These are phyloP conservation scores for Eutrema salsugineum DNA, from an alignment of 441 rosid genomes.

Conservation along the genomic window DNA sequence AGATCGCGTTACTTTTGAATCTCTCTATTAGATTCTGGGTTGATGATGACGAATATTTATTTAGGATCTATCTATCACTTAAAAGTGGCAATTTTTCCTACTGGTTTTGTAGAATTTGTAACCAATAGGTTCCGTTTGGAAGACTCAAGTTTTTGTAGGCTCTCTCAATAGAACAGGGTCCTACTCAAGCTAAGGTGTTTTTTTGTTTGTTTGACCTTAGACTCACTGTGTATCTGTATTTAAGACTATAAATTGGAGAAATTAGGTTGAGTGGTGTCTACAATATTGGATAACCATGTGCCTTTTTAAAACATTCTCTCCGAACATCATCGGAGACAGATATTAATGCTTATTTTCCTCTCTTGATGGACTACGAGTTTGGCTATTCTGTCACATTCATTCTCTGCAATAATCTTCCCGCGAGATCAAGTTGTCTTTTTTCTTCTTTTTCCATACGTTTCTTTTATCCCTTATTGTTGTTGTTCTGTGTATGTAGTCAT, in stretches of 20 bases:
- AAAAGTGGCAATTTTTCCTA: background rate
- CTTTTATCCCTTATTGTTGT: background rate
- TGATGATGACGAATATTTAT: slow-evolving; percentile 18
- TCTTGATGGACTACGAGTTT: slow-evolving; percentile 28
- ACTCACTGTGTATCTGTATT: background rate
- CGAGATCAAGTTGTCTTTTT: background rate
- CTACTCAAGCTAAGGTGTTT: background rate
- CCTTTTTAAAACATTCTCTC: slow-evolving; percentile 18
- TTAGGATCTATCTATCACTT: background rate
- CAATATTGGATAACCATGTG: background rate
- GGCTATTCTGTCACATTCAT: slow-evolving; percentile 31
- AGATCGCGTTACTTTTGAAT: background rate
- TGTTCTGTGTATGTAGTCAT: slow-evolving; percentile 34
- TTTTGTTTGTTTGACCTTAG: background rate
- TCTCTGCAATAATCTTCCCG: background rate
- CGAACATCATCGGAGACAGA: slow-evolving; percentile 10
- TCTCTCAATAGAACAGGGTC: background rate
- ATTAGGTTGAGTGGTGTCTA: slow-evolving; percentile 28
- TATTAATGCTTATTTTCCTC: slow-evolving; percentile 34
- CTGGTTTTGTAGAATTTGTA: background rate
- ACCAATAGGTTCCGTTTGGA: background rate
- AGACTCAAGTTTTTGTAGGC: background rate
- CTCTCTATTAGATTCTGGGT: background rate
- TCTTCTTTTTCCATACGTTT: background rate
- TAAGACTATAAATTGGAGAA: slow-evolving; percentile 5